phyloP scores from a whole-genome alignment of 495 filamentous ascomycete genomes.

The Daldinia loculata region DNA sequence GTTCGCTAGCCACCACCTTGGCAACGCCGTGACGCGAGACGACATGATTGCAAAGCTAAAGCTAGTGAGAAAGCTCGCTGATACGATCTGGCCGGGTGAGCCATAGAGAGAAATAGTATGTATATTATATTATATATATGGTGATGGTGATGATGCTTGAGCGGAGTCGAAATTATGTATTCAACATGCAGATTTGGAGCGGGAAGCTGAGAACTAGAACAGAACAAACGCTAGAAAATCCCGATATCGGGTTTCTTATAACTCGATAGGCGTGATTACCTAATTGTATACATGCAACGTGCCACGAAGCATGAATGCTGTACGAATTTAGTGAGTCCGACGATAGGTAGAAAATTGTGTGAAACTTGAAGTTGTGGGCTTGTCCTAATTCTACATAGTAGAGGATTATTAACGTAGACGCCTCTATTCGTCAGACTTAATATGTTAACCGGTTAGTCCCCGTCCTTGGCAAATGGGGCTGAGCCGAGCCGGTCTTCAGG shows the following conservation, averaged over 20 bases:
- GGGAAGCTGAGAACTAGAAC: conserved; percentile 12
- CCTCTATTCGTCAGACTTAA: conserved; percentile 23
- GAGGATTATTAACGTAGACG: conserved; percentile 19
- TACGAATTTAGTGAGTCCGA: not conserved
- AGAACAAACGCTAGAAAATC: not conserved
- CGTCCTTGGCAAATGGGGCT: conserved; percentile 29
- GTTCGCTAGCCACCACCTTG: conserved; percentile 70
- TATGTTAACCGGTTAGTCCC: conserved; percentile 2
- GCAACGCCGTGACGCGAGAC: conserved; percentile 64
- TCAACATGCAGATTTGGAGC: conserved; percentile 39
- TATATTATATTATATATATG: too few relatives aligned
- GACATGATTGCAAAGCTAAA: conserved; percentile 72
- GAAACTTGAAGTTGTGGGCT: not conserved
- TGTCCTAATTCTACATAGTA: not conserved
- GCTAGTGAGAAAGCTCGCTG: conserved; percentile 68
- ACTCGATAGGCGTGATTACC: conserved; percentile 12
- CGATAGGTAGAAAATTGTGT: not conserved
- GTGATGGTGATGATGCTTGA: not conserved
- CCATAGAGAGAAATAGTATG: conserved; percentile 39
- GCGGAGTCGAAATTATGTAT: conserved; percentile 30
- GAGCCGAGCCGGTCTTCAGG: conserved; percentile 19
- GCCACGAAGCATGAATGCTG: not conserved
- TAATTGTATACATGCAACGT: conserved; percentile 7
- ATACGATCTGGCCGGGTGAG: conserved; percentile 71
- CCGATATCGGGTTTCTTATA: not conserved